phyloP scores from a whole-genome alignment of 2,329 filamentous ascomycete genomes.

The Ophiostoma piceae region DNA sequence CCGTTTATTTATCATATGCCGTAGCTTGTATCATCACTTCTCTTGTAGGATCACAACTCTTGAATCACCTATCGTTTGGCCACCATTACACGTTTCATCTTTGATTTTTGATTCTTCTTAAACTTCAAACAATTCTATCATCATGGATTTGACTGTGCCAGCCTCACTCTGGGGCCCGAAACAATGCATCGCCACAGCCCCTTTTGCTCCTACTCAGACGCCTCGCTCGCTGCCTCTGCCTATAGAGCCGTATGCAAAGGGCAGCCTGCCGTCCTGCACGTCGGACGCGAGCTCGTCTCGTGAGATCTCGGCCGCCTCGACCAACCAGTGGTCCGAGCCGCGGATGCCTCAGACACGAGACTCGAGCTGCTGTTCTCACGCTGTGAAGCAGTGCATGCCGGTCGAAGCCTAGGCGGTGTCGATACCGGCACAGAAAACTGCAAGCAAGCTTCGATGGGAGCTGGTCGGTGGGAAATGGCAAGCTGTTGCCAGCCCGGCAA shows the following conservation, averaged over 20 bases:
- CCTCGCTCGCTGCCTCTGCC: neutral
- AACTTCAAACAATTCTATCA: neutral
- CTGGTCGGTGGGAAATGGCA: neutral
- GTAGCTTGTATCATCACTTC: neutral
- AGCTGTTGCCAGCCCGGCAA: neutral
- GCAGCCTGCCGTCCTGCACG: slow-evolving; percentile 4
- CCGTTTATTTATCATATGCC: neutral
- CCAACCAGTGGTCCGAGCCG: neutral
- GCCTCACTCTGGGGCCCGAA: neutral
- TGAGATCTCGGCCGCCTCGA: slow-evolving; percentile 7
- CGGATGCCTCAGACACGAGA: neutral
- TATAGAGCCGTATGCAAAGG: neutral
- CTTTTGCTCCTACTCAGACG: neutral
- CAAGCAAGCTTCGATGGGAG: neutral
- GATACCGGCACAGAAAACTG: neutral
- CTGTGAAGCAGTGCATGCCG: neutral
- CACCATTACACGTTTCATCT: neutral
- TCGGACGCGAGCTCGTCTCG: neutral
- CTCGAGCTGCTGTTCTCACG: neutral
- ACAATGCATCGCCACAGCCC: neutral
- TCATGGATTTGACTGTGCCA: slow-evolving; percentile 8
- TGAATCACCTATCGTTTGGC: neutral
- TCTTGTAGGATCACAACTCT: neutral
- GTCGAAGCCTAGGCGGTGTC: neutral
- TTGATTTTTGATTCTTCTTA: neutral